These are phyloP conservation scores for Nitzschia inconspicua DNA, from an alignment of 108 stramenopile species.

Conservation along the genomic window DNA sequence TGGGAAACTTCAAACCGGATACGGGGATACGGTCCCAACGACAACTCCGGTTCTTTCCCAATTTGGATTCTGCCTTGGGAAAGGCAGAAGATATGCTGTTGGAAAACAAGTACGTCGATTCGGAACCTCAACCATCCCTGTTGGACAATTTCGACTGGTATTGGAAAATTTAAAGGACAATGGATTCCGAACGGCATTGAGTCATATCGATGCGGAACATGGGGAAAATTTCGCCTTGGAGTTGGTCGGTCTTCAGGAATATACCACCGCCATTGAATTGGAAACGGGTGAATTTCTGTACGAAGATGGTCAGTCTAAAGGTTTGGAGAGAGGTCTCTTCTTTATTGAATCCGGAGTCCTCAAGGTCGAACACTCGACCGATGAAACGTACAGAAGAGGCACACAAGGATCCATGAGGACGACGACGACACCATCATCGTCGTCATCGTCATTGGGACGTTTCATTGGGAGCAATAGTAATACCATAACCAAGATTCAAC, in stretches of 20 bases:
- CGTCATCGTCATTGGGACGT: background rate
- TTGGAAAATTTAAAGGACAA: too few relatives aligned
- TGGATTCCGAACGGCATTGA: conserved; percentile 5
- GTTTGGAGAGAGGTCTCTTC: conserved; percentile 47
- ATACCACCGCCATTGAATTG: conserved; percentile 43
- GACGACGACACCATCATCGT: background rate
- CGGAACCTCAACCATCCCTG: conserved; percentile 7
- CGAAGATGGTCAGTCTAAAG: conserved; percentile 20
- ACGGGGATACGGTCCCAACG: conserved; percentile 19
- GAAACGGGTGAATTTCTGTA: conserved; percentile 41
- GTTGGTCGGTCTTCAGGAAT: conserved; percentile 38
- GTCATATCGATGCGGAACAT: conserved; percentile 30
- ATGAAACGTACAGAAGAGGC: background rate
- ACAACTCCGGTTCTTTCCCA: conserved; percentile 40
- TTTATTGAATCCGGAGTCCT: conserved; percentile 66
- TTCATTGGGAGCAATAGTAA: background rate
- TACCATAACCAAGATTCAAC: background rate
- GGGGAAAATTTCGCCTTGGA: conserved; percentile 18
- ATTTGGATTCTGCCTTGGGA: conserved; percentile 57
- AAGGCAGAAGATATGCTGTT: conserved; percentile 77
- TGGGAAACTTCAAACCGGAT: conserved; percentile 41
- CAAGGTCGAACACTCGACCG: conserved; percentile 15
- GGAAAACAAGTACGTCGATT: conserved; percentile 23
- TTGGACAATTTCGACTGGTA: conserved; percentile 2
- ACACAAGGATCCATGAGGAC: too few relatives aligned